phyloP scores from a whole-genome alignment of 2,329 filamentous ascomycete species.

The Emydomyces testavorans region DNA sequence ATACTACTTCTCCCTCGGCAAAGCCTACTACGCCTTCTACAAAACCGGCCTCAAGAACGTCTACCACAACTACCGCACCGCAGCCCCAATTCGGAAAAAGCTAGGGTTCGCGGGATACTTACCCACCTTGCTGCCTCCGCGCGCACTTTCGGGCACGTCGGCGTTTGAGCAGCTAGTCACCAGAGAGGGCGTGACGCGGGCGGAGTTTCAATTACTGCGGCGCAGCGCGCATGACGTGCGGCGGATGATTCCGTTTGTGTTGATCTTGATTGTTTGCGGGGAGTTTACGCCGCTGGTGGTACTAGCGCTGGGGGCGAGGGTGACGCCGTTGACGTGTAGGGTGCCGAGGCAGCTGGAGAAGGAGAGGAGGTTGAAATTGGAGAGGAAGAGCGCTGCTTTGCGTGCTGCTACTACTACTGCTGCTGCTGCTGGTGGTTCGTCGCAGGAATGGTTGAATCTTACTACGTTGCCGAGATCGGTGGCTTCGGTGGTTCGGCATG shows the following conservation, averaged over 20 bases:
- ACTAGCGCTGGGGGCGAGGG: constrained; percentile 51
- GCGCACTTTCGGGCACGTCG: constrained; percentile 3
- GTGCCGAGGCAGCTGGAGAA: constrained; percentile 63
- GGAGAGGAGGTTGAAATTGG: constrained; percentile 44
- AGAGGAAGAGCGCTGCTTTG: constrained; percentile 25
- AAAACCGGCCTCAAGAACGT: constrained; percentile 70
- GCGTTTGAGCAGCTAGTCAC: neutral
- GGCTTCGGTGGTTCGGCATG: constrained; percentile 17
- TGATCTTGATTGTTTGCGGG: constrained; percentile 66
- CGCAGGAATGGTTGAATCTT: constrained; percentile 5
- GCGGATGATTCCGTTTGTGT: constrained; percentile 65
- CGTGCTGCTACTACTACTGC: constrained; percentile 12
- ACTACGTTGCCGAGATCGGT: constrained; percentile 3
- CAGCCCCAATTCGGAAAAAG: constrained; percentile 25
- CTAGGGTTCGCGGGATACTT: constrained; percentile 26
- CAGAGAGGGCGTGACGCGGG: constrained; percentile 42
- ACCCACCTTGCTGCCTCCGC: constrained; percentile 21
- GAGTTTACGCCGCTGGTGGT: constrained; percentile 79
- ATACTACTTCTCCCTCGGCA: constrained; percentile 45
- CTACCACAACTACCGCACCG: constrained; percentile 48
- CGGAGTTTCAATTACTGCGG: constrained; percentile 57
- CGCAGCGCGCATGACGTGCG: constrained; percentile 60
- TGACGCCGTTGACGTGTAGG: constrained; percentile 71
- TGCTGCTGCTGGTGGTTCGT: too few species aligned
- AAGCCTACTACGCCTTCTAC: constrained; percentile 75